These are phyloP conservation scores for Diplocarpon mali DNA, from an alignment of 2,329 filamentous ascomycete species.

Conservation along the genomic window DNA sequence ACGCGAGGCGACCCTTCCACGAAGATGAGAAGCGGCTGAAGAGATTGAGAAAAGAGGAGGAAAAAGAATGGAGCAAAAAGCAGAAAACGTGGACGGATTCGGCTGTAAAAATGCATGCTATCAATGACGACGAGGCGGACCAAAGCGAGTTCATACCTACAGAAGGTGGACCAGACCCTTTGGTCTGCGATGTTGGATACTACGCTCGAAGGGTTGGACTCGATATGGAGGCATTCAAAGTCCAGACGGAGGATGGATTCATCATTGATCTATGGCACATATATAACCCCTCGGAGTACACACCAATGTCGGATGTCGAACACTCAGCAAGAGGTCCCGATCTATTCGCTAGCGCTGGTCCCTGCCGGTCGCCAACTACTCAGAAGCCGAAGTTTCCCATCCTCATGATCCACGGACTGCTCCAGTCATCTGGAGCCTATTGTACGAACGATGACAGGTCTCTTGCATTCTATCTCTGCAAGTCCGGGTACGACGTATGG, in stretches of 20 bases:
- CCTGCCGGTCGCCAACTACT: conserved; percentile 29
- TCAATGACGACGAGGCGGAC: conserved; percentile 33
- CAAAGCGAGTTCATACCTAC: conserved; percentile 49
- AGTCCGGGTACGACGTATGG: conserved; percentile 91
- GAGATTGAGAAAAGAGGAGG: conserved; percentile 43
- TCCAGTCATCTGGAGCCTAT: conserved; percentile 82
- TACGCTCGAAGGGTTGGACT: conserved; percentile 82
- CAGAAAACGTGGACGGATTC: conserved; percentile 30
- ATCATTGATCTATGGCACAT: conserved; percentile 83
- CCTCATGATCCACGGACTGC: conserved; percentile 74
- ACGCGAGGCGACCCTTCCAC: conserved; percentile 54
- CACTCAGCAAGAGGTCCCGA: conserved; percentile 47
- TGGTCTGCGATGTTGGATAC: conserved; percentile 71
- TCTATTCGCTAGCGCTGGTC: conserved; percentile 42
- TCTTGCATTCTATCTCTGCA: conserved; percentile 84
- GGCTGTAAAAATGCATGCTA: conserved; percentile 21
- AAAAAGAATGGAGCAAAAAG: conserved; percentile 48
- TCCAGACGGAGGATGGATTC: conserved; percentile 91
- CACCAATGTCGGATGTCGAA: conserved; percentile 36
- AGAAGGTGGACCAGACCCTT: conserved; percentile 69
- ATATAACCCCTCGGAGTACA: conserved; percentile 70
- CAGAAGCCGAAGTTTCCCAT: conserved; percentile 58
- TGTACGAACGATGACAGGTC: conserved; percentile 85
- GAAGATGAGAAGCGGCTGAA: conserved; percentile 57
- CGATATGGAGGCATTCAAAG: conserved; percentile 70